Evolutionary conservation across 2,329 filamentous ascomycete species (phyloP), one percentile per base, ranked within the genome.

Genomic region (Diplodia sapinea): DNA sequence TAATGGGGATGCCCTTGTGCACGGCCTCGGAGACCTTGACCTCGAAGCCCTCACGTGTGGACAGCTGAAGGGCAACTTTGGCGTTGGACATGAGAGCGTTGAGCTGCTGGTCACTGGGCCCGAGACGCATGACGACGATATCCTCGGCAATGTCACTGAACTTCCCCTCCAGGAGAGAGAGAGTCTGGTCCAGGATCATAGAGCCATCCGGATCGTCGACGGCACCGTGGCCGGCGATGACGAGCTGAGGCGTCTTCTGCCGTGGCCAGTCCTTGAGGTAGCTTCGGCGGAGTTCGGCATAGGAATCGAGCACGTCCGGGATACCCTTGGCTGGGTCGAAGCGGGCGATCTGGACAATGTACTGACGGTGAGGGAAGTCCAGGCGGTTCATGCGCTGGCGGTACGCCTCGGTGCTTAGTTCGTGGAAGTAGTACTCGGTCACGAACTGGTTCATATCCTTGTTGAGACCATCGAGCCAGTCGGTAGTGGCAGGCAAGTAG

Each of bases 321-420:
- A 94, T 93, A 9, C 92, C 92, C 79, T 94, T 95, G 56, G 91
- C 88, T 0, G 92, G 92, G 71, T 95, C 92, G 75, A 95, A 95
- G 23, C 92, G 89, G 1, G 92, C 91, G 31, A 94, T 87, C 75
- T 95, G 92, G 6, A 90, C 85, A 72, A 95, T 92, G 77, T 93
- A 95, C 74, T 89, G 86, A 71, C 89, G 85, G 12, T 81, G 79
- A 3, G 88, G 87, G 78, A 84, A 89, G 54, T 82, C 79, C 33
- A 90, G 79, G 72, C 84, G 80, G n/a, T 85, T 83, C 80, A 88
- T 87, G 75, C 85, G 79, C 77, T 89, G 82, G 57, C 85, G 77
- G 72, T 85, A 80, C 78, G 87, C 89, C 75, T 87, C 82, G 2
- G 81, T 79, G 72, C 89, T 90, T 79, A 94, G 92, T n/a, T 89